Evolutionary conservation across 1,284 basidiomycete species (phyloP), one percentile per base, ranked within the genome.

Genomic region (Boletus holoroseus): DNA sequence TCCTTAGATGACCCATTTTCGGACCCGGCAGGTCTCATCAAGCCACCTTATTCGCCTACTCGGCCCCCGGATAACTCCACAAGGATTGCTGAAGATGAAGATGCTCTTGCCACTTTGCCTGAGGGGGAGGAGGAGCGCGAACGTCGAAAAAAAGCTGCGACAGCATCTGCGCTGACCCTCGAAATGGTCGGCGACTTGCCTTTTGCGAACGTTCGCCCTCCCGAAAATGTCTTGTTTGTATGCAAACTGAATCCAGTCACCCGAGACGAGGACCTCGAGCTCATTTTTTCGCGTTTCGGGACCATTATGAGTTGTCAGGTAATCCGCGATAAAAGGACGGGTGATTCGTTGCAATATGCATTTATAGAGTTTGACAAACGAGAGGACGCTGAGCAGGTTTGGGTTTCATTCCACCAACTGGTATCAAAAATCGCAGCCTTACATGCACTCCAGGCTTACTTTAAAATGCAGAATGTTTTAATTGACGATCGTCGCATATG

Each of bases 121-220:
- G 88, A 91, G 57, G 90, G 93, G 55, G 86, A 91, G 54, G 83
- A 84, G 37, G 95, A 95, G 60, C 78, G 78, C 15, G 73, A 81
- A 42, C 81, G 88, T 11, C 83, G 94, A 11, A 80, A 85, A 66
- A 86, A 88, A 51, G 94, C 94, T 0, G 94, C 95, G 0, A 82
- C 83, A 2, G 93, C 94, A 0, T 93, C 93, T 35, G 96, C 95
- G 0, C 74, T 99, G 31, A 99, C 96, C 2, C 81, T 99, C 44
- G 96, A 99, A 69, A 99, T 99, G 93, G 95, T 99, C 53, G 95
- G 95, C 42, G 96, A 99, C 69, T 75, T 99, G 47, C 96, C 96
- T 0, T 98, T 99, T 64, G 96, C 95, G 16, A 95, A 97, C 62
- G 92, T 99, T 37, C 82, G 94, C 37, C 96, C 96, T 0, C 95